A percentile compares a stretch with the other conserved stretches of the same genome.
Evolutionary conservation across 2,329 filamentous ascomycete genomes (phyloP).

Genomic region (Orbilia brochopaga): DNA sequence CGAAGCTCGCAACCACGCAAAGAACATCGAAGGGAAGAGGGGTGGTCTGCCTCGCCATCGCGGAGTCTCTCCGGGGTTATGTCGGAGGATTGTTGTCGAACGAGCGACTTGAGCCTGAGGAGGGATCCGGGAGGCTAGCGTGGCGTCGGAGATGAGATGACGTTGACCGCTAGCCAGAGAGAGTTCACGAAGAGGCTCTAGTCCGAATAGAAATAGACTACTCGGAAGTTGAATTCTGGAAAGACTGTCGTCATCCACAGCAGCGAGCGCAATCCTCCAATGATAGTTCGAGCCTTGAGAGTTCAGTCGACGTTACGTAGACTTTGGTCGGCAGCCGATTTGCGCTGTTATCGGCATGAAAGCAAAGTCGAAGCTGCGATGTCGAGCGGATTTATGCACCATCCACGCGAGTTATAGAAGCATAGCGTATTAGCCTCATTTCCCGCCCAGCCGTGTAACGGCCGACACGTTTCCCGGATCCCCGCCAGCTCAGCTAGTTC

Average conservation of each 20-base stretch:
- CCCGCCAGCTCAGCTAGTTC: too few relatives aligned
- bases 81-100: not conserved
- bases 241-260: not conserved
- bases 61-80: not conserved
- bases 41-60: conserved; percentile 39
- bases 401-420: too few relatives aligned
- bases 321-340: too few relatives aligned
- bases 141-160: not conserved
- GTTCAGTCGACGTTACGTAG: too few relatives aligned
- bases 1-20: conserved; percentile 42
- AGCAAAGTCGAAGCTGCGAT: too few relatives aligned
- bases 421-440: too few relatives aligned
- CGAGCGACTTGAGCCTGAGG: not conserved
- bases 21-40: conserved; percentile 44
- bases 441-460: too few relatives aligned
- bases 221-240: not conserved
- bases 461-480: too few relatives aligned
- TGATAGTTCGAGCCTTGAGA: not conserved
- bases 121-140: not conserved
- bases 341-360: too few relatives aligned
- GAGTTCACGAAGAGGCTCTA: not conserved
- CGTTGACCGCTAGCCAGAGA: not conserved
- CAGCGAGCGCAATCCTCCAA: too few relatives aligned
- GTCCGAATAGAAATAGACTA: too few relatives aligned
- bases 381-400: too few relatives aligned